Evolutionary conservation across 202 grass and related monocot genomes (phyloP), one percentile per base, ranked within the genome.

Genomic region (Zoysia matrella): DNA sequence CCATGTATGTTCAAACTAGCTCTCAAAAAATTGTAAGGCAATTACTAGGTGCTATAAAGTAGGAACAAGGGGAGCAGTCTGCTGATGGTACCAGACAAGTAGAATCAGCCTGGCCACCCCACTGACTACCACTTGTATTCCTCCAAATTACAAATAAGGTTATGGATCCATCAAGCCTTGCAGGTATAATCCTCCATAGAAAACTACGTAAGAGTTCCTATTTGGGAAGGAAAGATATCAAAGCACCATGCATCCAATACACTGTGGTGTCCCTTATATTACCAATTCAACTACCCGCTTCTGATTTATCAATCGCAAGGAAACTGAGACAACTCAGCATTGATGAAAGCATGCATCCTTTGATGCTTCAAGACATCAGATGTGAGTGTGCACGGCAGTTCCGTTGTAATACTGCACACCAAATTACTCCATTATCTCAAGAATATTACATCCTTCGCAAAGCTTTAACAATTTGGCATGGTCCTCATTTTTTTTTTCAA

Each of bases 121-220:
- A 60, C 42, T 78, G 54, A 80, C 13, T 39, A 78, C 56, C 46
- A 54, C 54, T 65, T 78, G 15, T 83, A 30, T 83, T 75, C 50
- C 60, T 78, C 48, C 47, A 78, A 56, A 76, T 81, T 51, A 47
- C 43, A 63, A 77, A 85, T 47, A 78, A 73, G 83, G 64, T 67
- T 41, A 45, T 73, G 77, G 49, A 30, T 76, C 40, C 71, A 52
- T 39, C 40, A 67, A 45, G 67, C 7, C 60, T 78, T 30, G 22
- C 63, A 84, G 8, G 73, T 44, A 52, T 86, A 68, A 80, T 75
- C 51, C 18, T 81, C 67, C 67, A 78, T 47, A 3, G 6, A 30
- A 54, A 77, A 16, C 73, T 89, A 77, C 0, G 22, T 30, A 82
- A 18, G 61, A 69, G 40, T 63, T 74, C 11, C 88, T 86, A 89